Percentiles rank a stretch among this genome's conserved stretches.
Conservation (phyloP, 106 monocot species). For the Allium fistulosum region DNA sequence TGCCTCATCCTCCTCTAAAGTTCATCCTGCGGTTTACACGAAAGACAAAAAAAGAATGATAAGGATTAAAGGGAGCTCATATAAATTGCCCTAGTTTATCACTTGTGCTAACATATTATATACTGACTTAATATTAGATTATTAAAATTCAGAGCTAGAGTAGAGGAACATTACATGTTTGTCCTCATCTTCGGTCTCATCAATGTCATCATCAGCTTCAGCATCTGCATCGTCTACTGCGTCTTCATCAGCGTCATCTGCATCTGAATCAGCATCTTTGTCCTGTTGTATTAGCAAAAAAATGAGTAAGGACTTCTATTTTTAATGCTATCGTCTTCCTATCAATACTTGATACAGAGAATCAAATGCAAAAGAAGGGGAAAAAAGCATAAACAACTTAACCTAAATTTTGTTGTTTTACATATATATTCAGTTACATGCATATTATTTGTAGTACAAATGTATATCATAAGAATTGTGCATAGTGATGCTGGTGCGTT, state of each 20-base stretch:
- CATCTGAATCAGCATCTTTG: slow-evolving; percentile 3
- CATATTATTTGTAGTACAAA: neutral
- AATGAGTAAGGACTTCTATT: neutral
- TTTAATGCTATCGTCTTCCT: no score
- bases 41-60: neutral
- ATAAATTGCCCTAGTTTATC: neutral
- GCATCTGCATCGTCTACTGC: neutral
- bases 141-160: no score
- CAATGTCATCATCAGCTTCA: neutral
- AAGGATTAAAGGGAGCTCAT: no score
- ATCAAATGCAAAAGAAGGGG: no score
- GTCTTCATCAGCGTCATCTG: slow-evolving; percentile 3
- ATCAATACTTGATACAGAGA: neutral
- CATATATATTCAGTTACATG: neutral
- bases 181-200: slow-evolving; percentile 9
- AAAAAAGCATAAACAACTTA: no score
- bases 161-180: slow-evolving; percentile 9
- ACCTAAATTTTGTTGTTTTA: no score
- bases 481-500: no score
- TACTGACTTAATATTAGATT: neutral
- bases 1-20: slow-evolving; percentile 2
- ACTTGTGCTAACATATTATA: neutral
- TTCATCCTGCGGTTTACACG: slow-evolving; percentile 12
- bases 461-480: neutral
- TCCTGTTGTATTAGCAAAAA: slow-evolving; percentile 1